These are phyloP conservation scores for Tetradesmus lagerheimii DNA, from an alignment of 139 green algal species.

Conservation along the genomic window DNA sequence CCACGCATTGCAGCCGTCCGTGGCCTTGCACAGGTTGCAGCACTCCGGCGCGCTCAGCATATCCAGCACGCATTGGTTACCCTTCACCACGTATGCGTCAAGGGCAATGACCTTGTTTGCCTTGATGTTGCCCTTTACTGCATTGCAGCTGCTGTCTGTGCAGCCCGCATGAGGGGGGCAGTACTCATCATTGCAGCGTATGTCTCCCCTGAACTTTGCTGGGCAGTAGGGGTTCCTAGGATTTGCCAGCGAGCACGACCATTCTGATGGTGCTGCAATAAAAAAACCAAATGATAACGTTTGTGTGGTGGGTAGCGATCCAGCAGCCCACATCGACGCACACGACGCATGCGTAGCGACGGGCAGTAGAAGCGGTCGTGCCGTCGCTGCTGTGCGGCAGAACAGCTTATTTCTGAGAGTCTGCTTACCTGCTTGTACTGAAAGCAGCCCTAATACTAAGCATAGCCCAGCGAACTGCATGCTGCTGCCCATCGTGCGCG, in stretches of 20 bases:
- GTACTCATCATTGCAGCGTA: background rate
- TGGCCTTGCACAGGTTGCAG: background rate
- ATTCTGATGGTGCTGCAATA: background rate
- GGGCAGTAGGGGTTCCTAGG: background rate
- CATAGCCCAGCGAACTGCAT: background rate
- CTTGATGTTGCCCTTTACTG: conserved; percentile 13
- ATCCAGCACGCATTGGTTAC: background rate
- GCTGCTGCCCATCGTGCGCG: background rate
- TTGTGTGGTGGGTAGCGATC: background rate
- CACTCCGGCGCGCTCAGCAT: background rate
- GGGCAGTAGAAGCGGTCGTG: background rate
- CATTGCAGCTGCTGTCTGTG: background rate
- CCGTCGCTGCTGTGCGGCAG: background rate
- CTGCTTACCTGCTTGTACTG: background rate
- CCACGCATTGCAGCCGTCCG: conserved; percentile 8
- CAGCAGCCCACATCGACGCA: background rate
- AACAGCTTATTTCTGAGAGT: background rate
- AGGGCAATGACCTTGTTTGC: background rate
- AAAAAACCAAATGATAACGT: background rate
- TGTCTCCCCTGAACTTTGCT: background rate
- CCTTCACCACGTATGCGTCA: conserved; percentile 12
- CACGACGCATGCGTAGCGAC: background rate
- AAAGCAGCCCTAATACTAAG: background rate
- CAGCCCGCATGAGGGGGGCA: background rate
- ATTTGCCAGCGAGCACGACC: background rate